A percentile compares a stretch with the other conserved stretches of the same genome.
Conservation (phyloP, 495 filamentous ascomycete species). For the Parmelia sp. region DNA sequence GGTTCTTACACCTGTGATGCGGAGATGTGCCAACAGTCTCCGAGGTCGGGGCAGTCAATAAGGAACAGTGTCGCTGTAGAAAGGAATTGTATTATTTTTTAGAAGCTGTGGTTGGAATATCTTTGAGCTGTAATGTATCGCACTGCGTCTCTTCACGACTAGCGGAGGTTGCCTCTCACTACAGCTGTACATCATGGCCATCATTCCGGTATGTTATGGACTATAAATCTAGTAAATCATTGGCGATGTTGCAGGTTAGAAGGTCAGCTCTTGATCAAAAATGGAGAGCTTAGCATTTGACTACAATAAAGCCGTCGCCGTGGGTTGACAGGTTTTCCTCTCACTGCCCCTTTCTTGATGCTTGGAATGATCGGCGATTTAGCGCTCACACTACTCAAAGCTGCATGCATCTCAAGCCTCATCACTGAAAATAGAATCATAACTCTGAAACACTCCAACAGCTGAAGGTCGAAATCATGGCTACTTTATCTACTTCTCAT, state of each 20-base stretch:
- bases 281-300: not conserved
- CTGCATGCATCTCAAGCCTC: not conserved
- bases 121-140: not conserved
- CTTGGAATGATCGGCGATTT: not conserved
- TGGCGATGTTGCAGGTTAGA: not conserved
- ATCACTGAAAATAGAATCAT: not conserved
- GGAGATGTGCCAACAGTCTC: not conserved
- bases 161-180: not conserved
- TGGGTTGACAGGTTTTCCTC: not conserved
- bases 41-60: not conserved
- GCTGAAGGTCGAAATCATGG: not conserved
- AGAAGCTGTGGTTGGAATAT: not conserved
- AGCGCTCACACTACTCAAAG: not conserved
- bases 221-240: not conserved
- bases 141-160: not conserved
- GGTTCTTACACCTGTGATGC: constrained; percentile 7
- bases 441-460: not conserved
- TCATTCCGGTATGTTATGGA: not conserved
- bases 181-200: not conserved
- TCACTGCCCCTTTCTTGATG: not conserved
- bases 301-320: not conserved
- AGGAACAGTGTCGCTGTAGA: not conserved
- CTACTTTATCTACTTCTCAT: not conserved
- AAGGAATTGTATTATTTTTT: not conserved
- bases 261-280: not conserved